Evolutionary conservation across 1,139 yeast genomes (phyloP).

Genomic region (Yamadazyma sp.): DNA sequence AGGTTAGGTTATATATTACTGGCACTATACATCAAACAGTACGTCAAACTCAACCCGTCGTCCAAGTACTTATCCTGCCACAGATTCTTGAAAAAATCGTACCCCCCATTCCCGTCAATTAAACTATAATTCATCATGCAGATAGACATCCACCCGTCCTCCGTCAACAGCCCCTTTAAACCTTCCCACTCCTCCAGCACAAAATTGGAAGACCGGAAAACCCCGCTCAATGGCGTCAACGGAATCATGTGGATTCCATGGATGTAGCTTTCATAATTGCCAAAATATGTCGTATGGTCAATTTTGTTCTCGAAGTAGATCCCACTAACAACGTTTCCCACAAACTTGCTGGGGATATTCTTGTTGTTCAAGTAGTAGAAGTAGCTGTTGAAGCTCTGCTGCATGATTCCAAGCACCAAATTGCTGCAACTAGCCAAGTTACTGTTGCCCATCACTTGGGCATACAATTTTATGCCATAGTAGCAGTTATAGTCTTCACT

Average conservation of each 20-base stretch:
- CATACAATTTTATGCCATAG: slow-evolving; percentile 76
- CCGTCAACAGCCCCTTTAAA: slow-evolving; percentile 18
- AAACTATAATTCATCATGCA: slow-evolving; percentile 22
- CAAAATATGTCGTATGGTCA: slow-evolving; percentile 88
- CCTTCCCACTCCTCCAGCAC: slow-evolving; percentile 82
- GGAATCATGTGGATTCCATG: slow-evolving; percentile 95
- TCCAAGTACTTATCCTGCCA: slow-evolving; percentile 16
- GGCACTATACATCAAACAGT: slow-evolving; percentile 24
- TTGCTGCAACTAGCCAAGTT: slow-evolving; percentile 68
- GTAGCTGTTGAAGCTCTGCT: slow-evolving; percentile 56
- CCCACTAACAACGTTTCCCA: slow-evolving; percentile 65
- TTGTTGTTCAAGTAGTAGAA: slow-evolving; percentile 53
- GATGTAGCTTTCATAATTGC: slow-evolving; percentile 66
- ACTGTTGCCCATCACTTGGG: slow-evolving; percentile 56
- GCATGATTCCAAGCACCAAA: slow-evolving; percentile 60
- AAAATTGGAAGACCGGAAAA: slow-evolving; percentile 63
- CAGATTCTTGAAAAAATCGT: slow-evolving; percentile 17
- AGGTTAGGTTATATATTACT: slow-evolving; percentile 12
- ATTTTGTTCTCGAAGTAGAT: slow-evolving; percentile 76
- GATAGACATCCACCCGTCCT: slow-evolving; percentile 25
- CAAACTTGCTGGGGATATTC: slow-evolving; percentile 49
- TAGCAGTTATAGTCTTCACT: slow-evolving; percentile 75
- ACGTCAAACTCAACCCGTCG: slow-evolving; percentile 24
- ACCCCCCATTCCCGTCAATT: slow-evolving; percentile 20
- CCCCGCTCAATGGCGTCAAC: slow-evolving; percentile 85